Evolutionary conservation across 371 early-diverging fungal genomes (phyloP), one percentile per base, ranked within the genome.

Genomic region (Mucor circinelloides): DNA sequence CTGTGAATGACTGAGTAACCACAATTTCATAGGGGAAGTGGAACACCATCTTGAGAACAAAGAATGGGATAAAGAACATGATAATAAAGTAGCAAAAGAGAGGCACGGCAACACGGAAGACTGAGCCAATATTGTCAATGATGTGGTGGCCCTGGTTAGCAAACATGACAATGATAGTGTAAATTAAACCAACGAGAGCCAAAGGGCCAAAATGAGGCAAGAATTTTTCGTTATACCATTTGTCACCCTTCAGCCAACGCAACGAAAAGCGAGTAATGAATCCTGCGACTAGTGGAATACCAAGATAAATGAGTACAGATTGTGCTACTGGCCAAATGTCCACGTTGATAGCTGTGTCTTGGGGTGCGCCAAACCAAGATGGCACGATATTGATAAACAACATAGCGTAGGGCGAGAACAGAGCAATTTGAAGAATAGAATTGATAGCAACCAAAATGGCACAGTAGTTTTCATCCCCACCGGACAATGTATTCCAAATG

Each of bases 151-250:
- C 92, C 73, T 93, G 93, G 21, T 86, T 81, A 10, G 90, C 85
- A 83, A 93, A 93, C 89, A 93, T 90, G 66, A 91, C 83, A 19
- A 90, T 63, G 46, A 93, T 91, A 13, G 90, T 89, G 68, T 83
- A 93, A 19, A 91, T 68, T 34, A 93, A 70, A 1, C 89, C 89
- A 21, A 91, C 38, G 30, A 91, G 69, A 30, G 90, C 84, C 12
- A 82, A 66, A 4, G 87, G 86, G 13, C 82, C 85, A 25, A 90
- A 75, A 13, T 55, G 70, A 13, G 86, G 85, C 32, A 91, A 28
- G 64, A 91, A 90, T 21, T 34, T 74, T 3, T 73, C 64, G 13
- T 88, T 74, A 67, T 90, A 91, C 90, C 89, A 90, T 2, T 63
- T 66, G 8, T 71, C 38, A 10, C 84, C 78, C 13, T 71, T 59